Evolutionary conservation across 768 basidiomycete species (phyloP).

Genomic region (Lanmaoa pseudosensibilis): DNA sequence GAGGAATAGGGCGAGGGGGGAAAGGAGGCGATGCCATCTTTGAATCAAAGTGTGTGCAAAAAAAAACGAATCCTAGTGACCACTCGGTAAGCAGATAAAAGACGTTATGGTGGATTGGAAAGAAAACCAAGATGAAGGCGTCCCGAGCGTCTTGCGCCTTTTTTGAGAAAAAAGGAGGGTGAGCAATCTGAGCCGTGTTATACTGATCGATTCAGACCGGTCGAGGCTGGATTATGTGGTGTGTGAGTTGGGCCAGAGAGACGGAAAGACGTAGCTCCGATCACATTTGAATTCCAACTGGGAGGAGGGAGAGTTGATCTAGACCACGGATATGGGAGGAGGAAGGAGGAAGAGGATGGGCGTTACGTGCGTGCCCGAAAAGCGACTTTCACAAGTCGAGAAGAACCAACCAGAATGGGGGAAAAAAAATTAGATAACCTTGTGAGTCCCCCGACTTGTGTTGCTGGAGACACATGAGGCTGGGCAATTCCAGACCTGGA

Average conservation of each 20-base stretch:
- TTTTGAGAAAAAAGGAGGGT: background rate
- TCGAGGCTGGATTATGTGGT: conserved; percentile 10
- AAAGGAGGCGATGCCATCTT: conserved; percentile 25
- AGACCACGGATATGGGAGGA: too few species aligned
- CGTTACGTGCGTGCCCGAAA: conserved; percentile 19
- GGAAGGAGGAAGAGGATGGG: background rate
- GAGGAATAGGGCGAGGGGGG: conserved; percentile 12
- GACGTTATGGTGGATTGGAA: conserved; percentile 3
- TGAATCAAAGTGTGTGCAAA: background rate
- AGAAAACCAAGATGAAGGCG: background rate
- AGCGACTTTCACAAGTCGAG: background rate
- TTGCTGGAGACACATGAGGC: background rate
- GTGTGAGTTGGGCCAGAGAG: background rate
- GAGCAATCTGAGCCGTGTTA: background rate
- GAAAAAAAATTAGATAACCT: background rate
- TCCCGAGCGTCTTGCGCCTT: background rate
- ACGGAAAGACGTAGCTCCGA: background rate
- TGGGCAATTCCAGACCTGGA: background rate
- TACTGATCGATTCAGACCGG: conserved; percentile 22
- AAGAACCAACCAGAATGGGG: conserved; percentile 4
- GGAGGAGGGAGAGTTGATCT: background rate
- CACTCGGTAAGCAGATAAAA: background rate
- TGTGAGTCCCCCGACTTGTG: background rate
- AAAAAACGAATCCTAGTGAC: background rate
- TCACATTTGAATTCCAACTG: conserved; percentile 26